Percentiles rank a stretch among this genome's conserved stretches.
Conservation (phyloP, 352 stramenopile species). For the Globisporangium recalcitrans region DNA sequence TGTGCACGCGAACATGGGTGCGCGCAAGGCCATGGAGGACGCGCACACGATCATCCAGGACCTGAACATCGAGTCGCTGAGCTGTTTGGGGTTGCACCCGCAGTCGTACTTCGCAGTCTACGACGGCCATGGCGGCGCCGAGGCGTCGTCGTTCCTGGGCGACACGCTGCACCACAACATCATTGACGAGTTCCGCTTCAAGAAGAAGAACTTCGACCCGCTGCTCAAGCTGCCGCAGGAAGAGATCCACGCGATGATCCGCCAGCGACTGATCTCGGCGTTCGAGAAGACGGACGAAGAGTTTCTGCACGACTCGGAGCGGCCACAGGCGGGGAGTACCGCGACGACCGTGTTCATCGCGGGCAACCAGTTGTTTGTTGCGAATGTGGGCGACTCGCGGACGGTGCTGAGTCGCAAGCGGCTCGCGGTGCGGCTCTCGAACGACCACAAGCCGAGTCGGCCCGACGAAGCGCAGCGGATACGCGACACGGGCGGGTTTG, state of each 20-base stretch:
- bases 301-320: conserved; percentile 58
- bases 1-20: conserved; percentile 91
- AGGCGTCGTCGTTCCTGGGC: conserved; percentile 89
- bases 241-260: conserved; percentile 47
- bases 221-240: conserved; percentile 31
- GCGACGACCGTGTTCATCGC: conserved; percentile 93
- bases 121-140: conserved; percentile 94
- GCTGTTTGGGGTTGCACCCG: conserved; percentile 52
- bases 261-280: conserved; percentile 37
- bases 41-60: conserved; percentile 93
- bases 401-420: conserved; percentile 90
- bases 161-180: conserved; percentile 70
- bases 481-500: conserved; percentile 90
- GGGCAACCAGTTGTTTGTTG: conserved; percentile 90
- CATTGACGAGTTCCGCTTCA: conserved; percentile 45
- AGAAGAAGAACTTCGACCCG: conserved; percentile 40
- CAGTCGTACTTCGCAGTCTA: conserved; percentile 96
- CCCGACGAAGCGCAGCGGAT: conserved; percentile 93
- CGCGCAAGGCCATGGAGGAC: conserved; percentile 95
- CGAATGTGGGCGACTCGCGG: conserved; percentile 95
- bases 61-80: conserved; percentile 57
- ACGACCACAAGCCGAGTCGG: conserved; percentile 95
- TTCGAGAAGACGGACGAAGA: conserved; percentile 75
- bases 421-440: conserved; percentile 87
- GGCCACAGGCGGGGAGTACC: conserved; percentile 88